Percentiles rank a stretch among this genome's conserved stretches.
phyloP scores from a whole-genome alignment of 2,329 filamentous ascomycete genomes.

The Fusarium nygamai region DNA sequence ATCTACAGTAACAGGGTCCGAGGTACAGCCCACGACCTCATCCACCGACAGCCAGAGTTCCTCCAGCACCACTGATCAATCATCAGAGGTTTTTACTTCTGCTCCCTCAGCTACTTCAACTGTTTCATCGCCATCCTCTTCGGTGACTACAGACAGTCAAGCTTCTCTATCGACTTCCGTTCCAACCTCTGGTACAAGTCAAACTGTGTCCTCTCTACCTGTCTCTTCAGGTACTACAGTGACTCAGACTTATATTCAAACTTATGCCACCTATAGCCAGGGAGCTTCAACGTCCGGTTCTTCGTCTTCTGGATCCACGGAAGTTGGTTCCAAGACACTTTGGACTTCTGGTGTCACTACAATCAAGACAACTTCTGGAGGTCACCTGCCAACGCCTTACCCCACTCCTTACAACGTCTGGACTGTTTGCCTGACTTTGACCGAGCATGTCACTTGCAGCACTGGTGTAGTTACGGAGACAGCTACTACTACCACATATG shows the following conservation, averaged over 20 bases:
- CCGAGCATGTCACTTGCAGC: background rate
- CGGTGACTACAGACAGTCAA: rapidly evolving
- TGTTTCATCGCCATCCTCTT: rapidly evolving
- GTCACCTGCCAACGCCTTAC: background rate
- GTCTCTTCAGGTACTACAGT: background rate
- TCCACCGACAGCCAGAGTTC: background rate
- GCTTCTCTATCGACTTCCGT: background rate
- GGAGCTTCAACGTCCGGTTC: rapidly evolving
- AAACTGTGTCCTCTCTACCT: background rate
- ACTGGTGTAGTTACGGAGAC: background rate
- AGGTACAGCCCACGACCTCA: background rate
- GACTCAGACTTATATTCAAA: background rate
- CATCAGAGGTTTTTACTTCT: background rate
- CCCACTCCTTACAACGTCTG: background rate
- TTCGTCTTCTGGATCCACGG: background rate
- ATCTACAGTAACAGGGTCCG: background rate
- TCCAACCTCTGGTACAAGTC: background rate
- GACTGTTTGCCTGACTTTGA: background rate
- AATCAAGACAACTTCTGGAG: background rate
- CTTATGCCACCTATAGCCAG: background rate
- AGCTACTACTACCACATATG: background rate
- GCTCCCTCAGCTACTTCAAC: background rate
- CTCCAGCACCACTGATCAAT: rapidly evolving
- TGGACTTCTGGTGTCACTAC: background rate
- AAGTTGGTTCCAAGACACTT: background rate